Base-by-base conservation (phyloP, 805 yeast species). In the Kodamaea kakaduensis region DNA sequence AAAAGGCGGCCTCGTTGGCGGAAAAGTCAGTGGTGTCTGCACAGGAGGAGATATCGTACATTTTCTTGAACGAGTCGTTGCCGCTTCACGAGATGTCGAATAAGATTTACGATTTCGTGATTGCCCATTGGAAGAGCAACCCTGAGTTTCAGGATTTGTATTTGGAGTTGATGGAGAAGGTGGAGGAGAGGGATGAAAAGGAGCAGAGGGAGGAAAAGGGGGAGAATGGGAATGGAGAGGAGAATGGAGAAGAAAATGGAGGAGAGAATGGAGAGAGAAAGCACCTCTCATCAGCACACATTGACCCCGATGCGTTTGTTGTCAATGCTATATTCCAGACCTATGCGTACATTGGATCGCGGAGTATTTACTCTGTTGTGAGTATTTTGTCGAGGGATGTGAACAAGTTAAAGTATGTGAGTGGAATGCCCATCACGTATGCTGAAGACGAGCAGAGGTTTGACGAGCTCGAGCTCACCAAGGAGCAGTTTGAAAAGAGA, bases 291-390 rank as follows among this genome's bases (percentile, higher is more conserved):
- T n/a, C n/a, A n/a, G n/a, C n/a, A n/a, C n/a, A n/a, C n/a, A 47
- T 57, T 17, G 44, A 58, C 31, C 40, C 43, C 10, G 58, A 52
- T 19, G 45, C 47, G 37, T 59, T 81, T 36, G 55, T 81, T 23
- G 64, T 84, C 12, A 75, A 81, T 18, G 60, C 84, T 10, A 58
- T 87, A 9, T 70, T 81, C 48, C 90, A 85, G 50, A 69, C 82
- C 0, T 70, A 86, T 34, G 83, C 90, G 30, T 80, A 80, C 46
- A 80, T 87, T 39, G 97, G 97, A 9, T 81, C 87, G 31, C 74
- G 97, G 53, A 89, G 97, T 0, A 71, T 89, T 27, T 85, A 64
- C 45, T 67, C 73, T 1, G 67, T 64, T 20, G 69, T 67, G 9
- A 58, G 65, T 41, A 58, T 67, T 17, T 45, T 67, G 31, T 51